These are phyloP conservation scores for Aphelidium insulamus DNA, from an alignment of 371 early-diverging fungal genomes.

Conservation along the genomic window DNA sequence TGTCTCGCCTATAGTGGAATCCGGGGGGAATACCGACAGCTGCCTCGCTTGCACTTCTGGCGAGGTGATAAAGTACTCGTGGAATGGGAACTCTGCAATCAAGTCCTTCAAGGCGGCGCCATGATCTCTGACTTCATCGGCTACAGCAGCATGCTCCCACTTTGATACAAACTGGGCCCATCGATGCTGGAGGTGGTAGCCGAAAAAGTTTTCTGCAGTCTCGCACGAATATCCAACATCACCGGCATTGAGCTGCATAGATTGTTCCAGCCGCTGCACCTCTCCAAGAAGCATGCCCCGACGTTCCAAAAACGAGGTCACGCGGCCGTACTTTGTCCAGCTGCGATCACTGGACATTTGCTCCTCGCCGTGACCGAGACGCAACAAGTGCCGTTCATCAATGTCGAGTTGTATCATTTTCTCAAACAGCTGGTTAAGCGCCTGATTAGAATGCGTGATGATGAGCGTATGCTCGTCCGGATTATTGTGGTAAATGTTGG, in stretches of 20 bases:
- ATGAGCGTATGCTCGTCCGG: slow-evolving; percentile 72
- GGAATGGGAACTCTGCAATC: slow-evolving; percentile 50
- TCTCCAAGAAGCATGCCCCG: slow-evolving; percentile 43
- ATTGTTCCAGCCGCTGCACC: slow-evolving; percentile 48
- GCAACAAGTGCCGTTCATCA: slow-evolving; percentile 69
- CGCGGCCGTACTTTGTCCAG: slow-evolving; percentile 80
- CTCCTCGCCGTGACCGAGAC: slow-evolving; percentile 84
- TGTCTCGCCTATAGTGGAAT: slow-evolving; percentile 17
- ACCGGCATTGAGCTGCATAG: slow-evolving; percentile 35
- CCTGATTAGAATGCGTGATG: slow-evolving; percentile 85
- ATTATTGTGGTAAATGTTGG: slow-evolving; percentile 71
- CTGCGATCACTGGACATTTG: slow-evolving; percentile 52
- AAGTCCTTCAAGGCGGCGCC: slow-evolving; percentile 5
- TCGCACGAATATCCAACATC: slow-evolving; percentile 83
- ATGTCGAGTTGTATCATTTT: slow-evolving; percentile 70
- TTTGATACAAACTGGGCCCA: slow-evolving; percentile 46
- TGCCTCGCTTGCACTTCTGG: too few relatives aligned
- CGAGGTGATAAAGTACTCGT: slow-evolving; percentile 41
- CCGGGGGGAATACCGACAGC: slow-evolving; percentile 39
- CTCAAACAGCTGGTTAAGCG: slow-evolving; percentile 83
- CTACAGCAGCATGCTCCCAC: slow-evolving; percentile 2
- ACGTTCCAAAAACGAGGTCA: slow-evolving; percentile 66
- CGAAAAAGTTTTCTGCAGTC: slow-evolving; percentile 70
- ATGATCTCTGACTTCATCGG: slow-evolving; percentile 1
- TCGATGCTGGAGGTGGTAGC: slow-evolving; percentile 36